phyloP scores from a whole-genome alignment of 1,139 yeast species.

The Pneumocystis oryctolagi region DNA sequence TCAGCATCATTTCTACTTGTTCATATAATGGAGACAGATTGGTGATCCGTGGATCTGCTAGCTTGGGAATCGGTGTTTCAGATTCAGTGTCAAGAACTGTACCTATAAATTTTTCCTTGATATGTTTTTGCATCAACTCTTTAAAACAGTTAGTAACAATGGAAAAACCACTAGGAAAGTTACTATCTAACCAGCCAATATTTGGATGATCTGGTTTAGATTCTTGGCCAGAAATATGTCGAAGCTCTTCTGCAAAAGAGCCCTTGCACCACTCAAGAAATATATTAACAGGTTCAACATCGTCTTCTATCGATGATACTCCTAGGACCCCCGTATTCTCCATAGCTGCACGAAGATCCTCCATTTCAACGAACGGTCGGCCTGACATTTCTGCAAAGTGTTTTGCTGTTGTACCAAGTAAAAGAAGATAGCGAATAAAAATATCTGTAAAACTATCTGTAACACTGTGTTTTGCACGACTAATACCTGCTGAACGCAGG shows the following conservation, averaged over 20 bases:
- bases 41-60: background rate
- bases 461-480: constrained; percentile 47
- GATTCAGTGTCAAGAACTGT: background rate
- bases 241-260: constrained; percentile 5
- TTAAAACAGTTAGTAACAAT: background rate
- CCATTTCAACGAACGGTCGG: constrained; percentile 32
- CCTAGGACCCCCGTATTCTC: constrained; percentile 31
- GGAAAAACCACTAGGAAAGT: background rate
- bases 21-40: background rate
- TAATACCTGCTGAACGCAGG: constrained; percentile 58
- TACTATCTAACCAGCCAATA: background rate
- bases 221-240: constrained; percentile 8
- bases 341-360: constrained; percentile 50
- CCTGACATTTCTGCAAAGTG: constrained; percentile 30
- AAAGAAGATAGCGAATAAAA: constrained; percentile 39
- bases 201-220: background rate
- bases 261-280: constrained; percentile 36
- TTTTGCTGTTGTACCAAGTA: constrained; percentile 30
- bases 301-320: constrained; percentile 23
- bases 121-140: background rate
- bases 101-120: background rate
- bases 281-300: constrained; percentile 28
- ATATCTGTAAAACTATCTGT: constrained; percentile 51
- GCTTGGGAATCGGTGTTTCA: background rate
- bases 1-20: background rate